Base-by-base conservation (phyloP, 2,329 filamentous ascomycete species). In the Colletotrichum sojae region DNA sequence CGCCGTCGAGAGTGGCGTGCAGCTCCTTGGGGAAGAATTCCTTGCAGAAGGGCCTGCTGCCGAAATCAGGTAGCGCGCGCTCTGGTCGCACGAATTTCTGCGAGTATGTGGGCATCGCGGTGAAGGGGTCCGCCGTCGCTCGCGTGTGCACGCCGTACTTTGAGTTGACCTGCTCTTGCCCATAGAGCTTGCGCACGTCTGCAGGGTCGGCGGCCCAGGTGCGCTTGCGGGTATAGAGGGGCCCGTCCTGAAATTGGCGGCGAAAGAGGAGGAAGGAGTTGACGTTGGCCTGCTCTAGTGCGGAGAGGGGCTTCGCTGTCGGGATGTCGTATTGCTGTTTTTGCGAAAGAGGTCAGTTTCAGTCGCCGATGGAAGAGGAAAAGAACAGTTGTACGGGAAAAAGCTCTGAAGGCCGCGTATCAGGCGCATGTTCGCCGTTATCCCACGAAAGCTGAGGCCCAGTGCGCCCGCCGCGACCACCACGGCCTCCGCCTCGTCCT, bases 11-110 rank as follows among this genome's bases (percentile, higher is more conserved):
- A 0, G 86, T 88, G 22, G 82, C 80, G 76, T 87, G 85, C 22
- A 90, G 81, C 77, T 90, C 88, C 46, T 81, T 74, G 0, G 88
- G 88, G 75, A 89, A 89, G 64, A 90, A 81, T 58, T 87, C 85
- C 54, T 79, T 80, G 69, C 81, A 85, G 68, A 88, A 85, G 1
- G 86, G 84, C 39, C 84, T 81, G 4, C 81, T 79, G 8, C 80
- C 81, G 73, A 89, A 83, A 72, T 89, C 86, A 4, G 88, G 88
- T 57, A 90, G 79, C 3, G 83, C 82, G 52, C 87, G 82, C 63
- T 87, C 84, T 49, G 83, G 80, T 67, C 83, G 82, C 43, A 83
- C 79, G 74, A 89, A 89, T 66, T 83, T 83, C 73, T 88, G 83
- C 51, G 85, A 87, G 79, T 88, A 89, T 69, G 85, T 85, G n/a